Conservation (phyloP, 2,329 filamentous ascomycete genomes). For the Ophiocordyceps sinensis region DNA sequence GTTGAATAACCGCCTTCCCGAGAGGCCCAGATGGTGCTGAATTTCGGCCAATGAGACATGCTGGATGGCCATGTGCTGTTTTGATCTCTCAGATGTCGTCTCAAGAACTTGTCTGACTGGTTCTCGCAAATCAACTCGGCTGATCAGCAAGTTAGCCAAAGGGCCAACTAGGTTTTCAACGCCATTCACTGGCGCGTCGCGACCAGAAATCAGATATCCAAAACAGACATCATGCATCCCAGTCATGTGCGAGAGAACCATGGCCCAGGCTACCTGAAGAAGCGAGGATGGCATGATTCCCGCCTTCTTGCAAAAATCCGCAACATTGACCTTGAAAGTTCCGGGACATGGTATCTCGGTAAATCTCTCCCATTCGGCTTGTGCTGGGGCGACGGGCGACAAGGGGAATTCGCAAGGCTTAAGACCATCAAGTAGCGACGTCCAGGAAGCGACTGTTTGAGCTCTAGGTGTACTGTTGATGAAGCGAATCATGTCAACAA, state of each 20-base stretch:
- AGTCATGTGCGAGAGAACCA: slow-evolving; percentile 33
- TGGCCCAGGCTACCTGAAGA: slow-evolving; percentile 36
- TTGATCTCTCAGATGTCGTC: slow-evolving; percentile 28
- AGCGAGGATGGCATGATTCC: slow-evolving; percentile 33
- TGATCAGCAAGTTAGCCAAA: slow-evolving; percentile 41
- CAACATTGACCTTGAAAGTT: neutral
- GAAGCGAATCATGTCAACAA: slow-evolving; percentile 1
- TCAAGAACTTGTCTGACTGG: slow-evolving; percentile 21
- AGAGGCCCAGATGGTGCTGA: slow-evolving; percentile 17
- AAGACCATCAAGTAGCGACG: slow-evolving; percentile 2
- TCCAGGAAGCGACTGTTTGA: slow-evolving; percentile 4
- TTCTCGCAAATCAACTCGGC: slow-evolving; percentile 21
- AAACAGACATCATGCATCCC: slow-evolving; percentile 33
- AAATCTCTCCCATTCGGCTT: neutral
- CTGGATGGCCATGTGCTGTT: slow-evolving; percentile 31
- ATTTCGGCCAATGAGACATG: slow-evolving; percentile 33
- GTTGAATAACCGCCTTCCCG: slow-evolving; percentile 14
- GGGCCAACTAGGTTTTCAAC: slow-evolving; percentile 34
- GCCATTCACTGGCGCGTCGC: slow-evolving; percentile 32
- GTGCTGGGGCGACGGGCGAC: neutral
- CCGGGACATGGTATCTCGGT: neutral
- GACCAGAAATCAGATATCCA: slow-evolving; percentile 37
- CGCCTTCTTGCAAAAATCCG: slow-evolving; percentile 20
- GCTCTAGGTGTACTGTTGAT: neutral
- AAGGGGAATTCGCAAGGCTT: slow-evolving; percentile 5